Evolutionary conservation across 2,329 filamentous ascomycete genomes (phyloP), one percentile per base, ranked within the genome.

Genomic region (Trichophyton rubrum): DNA sequence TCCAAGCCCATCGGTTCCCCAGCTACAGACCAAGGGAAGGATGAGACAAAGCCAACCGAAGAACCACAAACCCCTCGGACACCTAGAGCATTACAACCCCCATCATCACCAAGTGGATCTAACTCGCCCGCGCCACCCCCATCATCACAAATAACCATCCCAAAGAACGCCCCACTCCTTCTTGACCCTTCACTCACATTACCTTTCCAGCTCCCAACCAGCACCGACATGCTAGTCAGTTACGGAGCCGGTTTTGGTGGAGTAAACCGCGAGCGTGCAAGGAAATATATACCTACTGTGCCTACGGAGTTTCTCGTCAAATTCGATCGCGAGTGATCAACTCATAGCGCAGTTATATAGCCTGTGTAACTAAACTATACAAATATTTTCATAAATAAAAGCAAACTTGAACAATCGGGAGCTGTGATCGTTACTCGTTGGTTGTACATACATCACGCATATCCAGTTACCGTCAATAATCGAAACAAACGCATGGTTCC

Each of bases 191-290:
- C 91, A 1, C 79, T 96, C 62, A 95, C 96, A 82, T 81, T 99
- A 27, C 93, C 93, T 0, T 99, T 99, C 71, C 87, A 88, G n/a
- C 79, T 99, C 30, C 93, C 93, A 1, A 96, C 92, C 1, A 93
- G 90, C 61, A 97, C 91, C 27, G 93, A 99, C 72, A 99, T 99
- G 93, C 81, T 97, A 56, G 84, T 99, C 56, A 92, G 86, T 66
- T 99, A 95, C 69, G 93, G 93, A 0, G 91, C 93, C 11, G 93
- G 93, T 0, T 93, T 97, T 69, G 93, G 93, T 3, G 93, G 93
- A 0, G 78, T 93, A 55, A 96, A 99, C 75, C 82, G 88, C 64
- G 93, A 97, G 74, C 82, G 90, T 61, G 93, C 95, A 73, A 82
- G 90, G 66, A 96, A 96, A 75, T 99, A 99, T 72, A 95, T 96